Conservation (phyloP, 78 protist genomes). For the Paratrimastix pyriformis region DNA sequence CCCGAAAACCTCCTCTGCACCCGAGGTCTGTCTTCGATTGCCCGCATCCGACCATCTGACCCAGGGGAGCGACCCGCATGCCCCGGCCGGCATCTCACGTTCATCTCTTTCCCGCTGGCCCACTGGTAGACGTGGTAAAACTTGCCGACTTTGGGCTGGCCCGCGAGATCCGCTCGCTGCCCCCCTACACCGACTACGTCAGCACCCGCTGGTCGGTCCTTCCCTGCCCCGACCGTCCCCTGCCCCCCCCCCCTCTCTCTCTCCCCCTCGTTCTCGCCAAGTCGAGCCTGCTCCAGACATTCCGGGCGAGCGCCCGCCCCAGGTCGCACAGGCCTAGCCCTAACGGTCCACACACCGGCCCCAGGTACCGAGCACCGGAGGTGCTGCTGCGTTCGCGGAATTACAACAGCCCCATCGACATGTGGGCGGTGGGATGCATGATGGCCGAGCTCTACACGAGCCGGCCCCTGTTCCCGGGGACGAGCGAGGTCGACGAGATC, state of each 20-base stretch:
- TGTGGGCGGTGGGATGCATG: constrained; percentile 48
- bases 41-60: constrained; percentile 18
- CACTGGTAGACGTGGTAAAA: background rate
- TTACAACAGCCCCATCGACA: constrained; percentile 31
- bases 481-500: constrained; percentile 47
- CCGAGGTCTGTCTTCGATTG: too few species aligned
- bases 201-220: constrained; percentile 37
- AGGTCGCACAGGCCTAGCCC: too few species aligned
- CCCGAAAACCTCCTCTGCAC: constrained; percentile 46
- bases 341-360: too few species aligned
- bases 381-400: background rate
- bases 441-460: constrained; percentile 44
- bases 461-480: constrained; percentile 46
- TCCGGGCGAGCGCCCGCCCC: too few species aligned
- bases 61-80: background rate
- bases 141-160: constrained; percentile 45
- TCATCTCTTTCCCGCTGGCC: background rate
- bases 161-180: background rate
- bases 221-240: too few species aligned
- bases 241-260: too few species aligned
- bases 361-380: background rate
- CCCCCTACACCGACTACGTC: constrained; percentile 17
- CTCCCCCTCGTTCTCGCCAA: background rate
- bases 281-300: too few species aligned
- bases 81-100: background rate